Evolutionary conservation across 2,329 filamentous ascomycete species (phyloP).

Genomic region (Calonectria pteridis): DNA sequence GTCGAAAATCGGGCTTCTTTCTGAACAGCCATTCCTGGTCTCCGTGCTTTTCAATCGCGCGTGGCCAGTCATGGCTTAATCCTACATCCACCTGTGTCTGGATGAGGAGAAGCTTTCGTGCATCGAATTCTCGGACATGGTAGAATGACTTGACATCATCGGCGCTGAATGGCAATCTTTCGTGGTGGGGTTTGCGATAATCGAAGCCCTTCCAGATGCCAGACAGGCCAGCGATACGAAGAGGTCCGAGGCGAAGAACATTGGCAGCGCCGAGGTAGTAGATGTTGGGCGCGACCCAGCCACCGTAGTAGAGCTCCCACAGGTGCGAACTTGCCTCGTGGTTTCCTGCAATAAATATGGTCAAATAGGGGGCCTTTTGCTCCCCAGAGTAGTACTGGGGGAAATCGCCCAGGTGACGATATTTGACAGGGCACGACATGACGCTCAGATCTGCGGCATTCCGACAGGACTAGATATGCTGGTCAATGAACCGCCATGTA

Average conservation of each 20-base stretch:
- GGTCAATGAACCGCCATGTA: not conserved
- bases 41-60: slow-evolving; percentile 83
- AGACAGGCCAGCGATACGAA: slow-evolving; percentile 90
- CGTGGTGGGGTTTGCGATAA: slow-evolving; percentile 85
- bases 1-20: slow-evolving; percentile 79
- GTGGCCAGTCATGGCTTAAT: slow-evolving; percentile 96
- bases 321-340: slow-evolving; percentile 94
- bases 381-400: slow-evolving; percentile 91
- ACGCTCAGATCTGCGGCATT: slow-evolving; percentile 89
- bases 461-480: slow-evolving; percentile 75
- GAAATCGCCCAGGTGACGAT: slow-evolving; percentile 90
- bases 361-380: slow-evolving; percentile 85
- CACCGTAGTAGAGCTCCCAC: slow-evolving; percentile 94
- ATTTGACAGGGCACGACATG: slow-evolving; percentile 92
- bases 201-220: slow-evolving; percentile 96
- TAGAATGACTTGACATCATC: slow-evolving; percentile 87
- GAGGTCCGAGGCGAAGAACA: slow-evolving; percentile 83
- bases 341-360: slow-evolving; percentile 93
- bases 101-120: slow-evolving; percentile 88
- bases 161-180: slow-evolving; percentile 85
- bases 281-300: slow-evolving; percentile 96
- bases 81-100: slow-evolving; percentile 92
- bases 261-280: slow-evolving; percentile 97
- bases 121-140: slow-evolving; percentile 89
- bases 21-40: slow-evolving; percentile 76